Evolutionary conservation across 257 asterid genomes (phyloP).

Genomic region (Nicotiana attenuata): DNA sequence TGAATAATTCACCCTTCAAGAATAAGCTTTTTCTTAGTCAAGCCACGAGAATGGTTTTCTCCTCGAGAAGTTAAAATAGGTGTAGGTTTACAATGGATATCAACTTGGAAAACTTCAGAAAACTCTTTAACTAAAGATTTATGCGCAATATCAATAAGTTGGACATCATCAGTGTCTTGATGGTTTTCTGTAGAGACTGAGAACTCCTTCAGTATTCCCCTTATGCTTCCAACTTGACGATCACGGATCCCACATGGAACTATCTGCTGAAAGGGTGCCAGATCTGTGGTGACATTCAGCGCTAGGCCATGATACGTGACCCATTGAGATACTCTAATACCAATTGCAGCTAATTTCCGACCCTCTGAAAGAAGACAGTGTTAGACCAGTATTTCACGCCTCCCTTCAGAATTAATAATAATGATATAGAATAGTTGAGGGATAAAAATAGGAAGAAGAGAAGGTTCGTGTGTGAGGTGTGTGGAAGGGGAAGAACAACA

Average conservation of each 20-base stretch:
- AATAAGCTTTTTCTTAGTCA: background rate
- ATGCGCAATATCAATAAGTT: constrained; percentile 44
- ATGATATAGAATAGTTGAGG: background rate
- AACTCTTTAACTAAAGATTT: constrained; percentile 51
- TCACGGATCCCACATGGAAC: constrained; percentile 82
- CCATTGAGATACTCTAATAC: constrained; percentile 71
- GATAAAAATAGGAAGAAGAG: background rate
- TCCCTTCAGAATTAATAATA: background rate
- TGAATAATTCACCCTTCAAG: background rate
- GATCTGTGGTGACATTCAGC: constrained; percentile 68
- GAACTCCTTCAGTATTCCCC: constrained; percentile 34
- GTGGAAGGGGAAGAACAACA: background rate
- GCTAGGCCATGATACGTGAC: constrained; percentile 81
- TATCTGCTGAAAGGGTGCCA: constrained; percentile 50
- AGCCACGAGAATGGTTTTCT: background rate
- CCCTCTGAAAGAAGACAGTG: constrained; percentile 42
- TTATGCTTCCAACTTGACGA: constrained; percentile 73
- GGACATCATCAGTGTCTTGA: constrained; percentile 23
- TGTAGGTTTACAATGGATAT: constrained; percentile 21
- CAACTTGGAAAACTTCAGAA: constrained; percentile 65
- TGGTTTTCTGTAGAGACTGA: constrained; percentile 8
- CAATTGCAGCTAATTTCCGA: constrained; percentile 76
- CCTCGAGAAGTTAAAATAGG: background rate
- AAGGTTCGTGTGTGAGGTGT: background rate
- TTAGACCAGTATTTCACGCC: background rate